Conservation (phyloP, 2,329 filamentous ascomycete species). For the Aspergillus bombycis region DNA sequence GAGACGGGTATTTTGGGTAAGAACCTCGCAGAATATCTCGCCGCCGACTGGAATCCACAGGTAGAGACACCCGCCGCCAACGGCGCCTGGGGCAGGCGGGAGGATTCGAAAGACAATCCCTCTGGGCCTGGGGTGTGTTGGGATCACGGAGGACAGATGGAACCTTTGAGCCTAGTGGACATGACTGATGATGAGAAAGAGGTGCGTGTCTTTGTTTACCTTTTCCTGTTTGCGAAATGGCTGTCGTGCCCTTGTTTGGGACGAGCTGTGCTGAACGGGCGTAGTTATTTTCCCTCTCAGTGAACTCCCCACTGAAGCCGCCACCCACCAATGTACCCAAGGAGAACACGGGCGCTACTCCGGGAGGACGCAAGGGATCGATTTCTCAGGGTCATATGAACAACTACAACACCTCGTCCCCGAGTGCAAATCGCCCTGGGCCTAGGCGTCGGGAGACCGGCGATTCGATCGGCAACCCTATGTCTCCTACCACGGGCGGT, state of each 20-base stretch:
- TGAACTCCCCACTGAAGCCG: conserved; percentile 92
- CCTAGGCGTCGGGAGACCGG: conserved; percentile 85
- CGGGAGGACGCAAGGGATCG: conserved; percentile 74
- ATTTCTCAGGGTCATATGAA: conserved; percentile 65
- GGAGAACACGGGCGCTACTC: conserved; percentile 47
- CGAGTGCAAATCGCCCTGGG: conserved; percentile 72
- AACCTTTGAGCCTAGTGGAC: conserved; percentile 72
- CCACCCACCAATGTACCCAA: conserved; percentile 70
- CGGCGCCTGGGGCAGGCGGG: conserved; percentile 75
- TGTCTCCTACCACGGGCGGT: conserved; percentile 50
- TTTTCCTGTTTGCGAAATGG: neutral
- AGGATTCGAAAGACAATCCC: conserved; percentile 72
- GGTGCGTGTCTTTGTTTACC: conserved; percentile 44
- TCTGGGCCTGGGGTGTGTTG: conserved; percentile 91
- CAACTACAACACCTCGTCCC: conserved; percentile 72
- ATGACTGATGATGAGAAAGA: conserved; percentile 71
- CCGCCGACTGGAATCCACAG: conserved; percentile 78
- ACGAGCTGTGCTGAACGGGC: conserved; percentile 29
- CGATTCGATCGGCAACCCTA: conserved; percentile 60
- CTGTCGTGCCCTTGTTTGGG: conserved; percentile 6
- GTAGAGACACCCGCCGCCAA: conserved; percentile 65
- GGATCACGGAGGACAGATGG: conserved; percentile 71
- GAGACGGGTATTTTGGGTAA: conserved; percentile 58
- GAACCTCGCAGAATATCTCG: conserved; percentile 69
- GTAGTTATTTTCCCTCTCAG: conserved; percentile 79